Evolutionary conservation across 306 rosid genomes (phyloP).

Genomic region (Canavalia gladiata): DNA sequence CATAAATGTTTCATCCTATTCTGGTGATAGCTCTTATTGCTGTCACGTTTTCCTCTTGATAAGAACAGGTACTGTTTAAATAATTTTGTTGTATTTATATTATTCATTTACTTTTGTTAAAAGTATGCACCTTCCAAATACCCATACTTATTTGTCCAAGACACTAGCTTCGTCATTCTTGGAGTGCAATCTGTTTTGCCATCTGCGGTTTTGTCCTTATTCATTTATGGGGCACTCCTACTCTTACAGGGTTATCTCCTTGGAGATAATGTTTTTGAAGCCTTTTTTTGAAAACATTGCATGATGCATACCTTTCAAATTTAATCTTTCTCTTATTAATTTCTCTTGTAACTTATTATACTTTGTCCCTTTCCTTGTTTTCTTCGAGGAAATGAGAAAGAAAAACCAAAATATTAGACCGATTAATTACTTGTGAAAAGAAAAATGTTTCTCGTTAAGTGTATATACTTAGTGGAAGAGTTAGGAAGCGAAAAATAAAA

Average conservation of each 20-base stretch:
- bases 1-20: slow-evolving; percentile 43
- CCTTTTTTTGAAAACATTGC: slow-evolving; percentile 49
- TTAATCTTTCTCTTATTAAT: neutral
- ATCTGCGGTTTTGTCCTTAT: slow-evolving; percentile 49
- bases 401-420: too few species aligned
- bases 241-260: slow-evolving; percentile 41
- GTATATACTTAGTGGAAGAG: too few species aligned
- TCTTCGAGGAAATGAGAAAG: neutral
- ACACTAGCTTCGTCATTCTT: slow-evolving; percentile 16
- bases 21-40: slow-evolving; percentile 41
- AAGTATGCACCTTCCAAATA: slow-evolving; percentile 32
- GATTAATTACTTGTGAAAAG: too few species aligned
- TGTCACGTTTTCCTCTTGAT: slow-evolving; percentile 41
- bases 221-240: slow-evolving; percentile 50
- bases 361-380: neutral
- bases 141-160: slow-evolving; percentile 49
- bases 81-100: slow-evolving; percentile 7
- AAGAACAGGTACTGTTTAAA: slow-evolving; percentile 5
- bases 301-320: slow-evolving; percentile 12
- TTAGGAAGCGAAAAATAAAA: too few species aligned
- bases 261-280: slow-evolving; percentile 47
- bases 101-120: slow-evolving; percentile 32
- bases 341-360: neutral
- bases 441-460: too few species aligned
- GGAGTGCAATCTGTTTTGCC: slow-evolving; percentile 31